Percentiles rank a stretch among this genome's conserved stretches.
These are phyloP conservation scores for Colletotrichum liaoningense DNA, from an alignment of 2,329 filamentous ascomycete species.

Conservation along the genomic window DNA sequence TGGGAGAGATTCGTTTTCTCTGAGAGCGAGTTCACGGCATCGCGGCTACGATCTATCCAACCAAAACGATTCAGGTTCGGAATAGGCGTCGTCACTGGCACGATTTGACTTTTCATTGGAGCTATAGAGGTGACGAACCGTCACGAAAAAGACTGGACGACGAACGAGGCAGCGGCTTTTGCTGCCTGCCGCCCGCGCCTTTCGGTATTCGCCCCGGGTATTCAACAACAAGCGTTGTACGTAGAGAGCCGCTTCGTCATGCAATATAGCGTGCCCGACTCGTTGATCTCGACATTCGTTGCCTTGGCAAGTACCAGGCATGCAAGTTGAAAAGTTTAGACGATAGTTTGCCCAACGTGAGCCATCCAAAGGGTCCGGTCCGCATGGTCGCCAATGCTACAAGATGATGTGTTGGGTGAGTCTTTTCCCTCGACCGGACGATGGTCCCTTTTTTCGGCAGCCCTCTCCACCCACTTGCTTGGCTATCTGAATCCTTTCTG, in stretches of 20 bases:
- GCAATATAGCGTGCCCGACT: background rate
- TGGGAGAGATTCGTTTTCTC: conserved; percentile 2
- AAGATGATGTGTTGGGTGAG: background rate
- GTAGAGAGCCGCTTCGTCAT: background rate
- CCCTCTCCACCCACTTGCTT: background rate
- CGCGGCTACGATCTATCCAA: background rate
- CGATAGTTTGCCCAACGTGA: background rate
- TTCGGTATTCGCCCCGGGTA: background rate
- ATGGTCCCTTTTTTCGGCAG: conserved; percentile 4
- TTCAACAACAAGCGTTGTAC: background rate
- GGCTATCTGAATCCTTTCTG: background rate
- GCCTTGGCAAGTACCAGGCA: conserved; percentile 16
- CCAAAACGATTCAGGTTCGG: background rate
- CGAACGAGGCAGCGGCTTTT: background rate
- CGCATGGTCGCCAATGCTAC: background rate
- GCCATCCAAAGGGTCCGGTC: background rate
- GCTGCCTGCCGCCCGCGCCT: background rate
- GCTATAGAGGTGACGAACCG: background rate
- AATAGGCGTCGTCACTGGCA: conserved; percentile 4
- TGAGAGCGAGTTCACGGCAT: background rate
- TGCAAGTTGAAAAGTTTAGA: conserved; percentile 17
- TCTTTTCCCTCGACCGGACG: background rate
- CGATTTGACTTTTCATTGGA: background rate
- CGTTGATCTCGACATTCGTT: background rate
- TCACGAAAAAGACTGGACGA: background rate